Percentiles rank a stretch among this genome's conserved stretches.
Evolutionary conservation across 345 rosid genomes (phyloP).

Genomic region (Pugionium dolabratum): DNA sequence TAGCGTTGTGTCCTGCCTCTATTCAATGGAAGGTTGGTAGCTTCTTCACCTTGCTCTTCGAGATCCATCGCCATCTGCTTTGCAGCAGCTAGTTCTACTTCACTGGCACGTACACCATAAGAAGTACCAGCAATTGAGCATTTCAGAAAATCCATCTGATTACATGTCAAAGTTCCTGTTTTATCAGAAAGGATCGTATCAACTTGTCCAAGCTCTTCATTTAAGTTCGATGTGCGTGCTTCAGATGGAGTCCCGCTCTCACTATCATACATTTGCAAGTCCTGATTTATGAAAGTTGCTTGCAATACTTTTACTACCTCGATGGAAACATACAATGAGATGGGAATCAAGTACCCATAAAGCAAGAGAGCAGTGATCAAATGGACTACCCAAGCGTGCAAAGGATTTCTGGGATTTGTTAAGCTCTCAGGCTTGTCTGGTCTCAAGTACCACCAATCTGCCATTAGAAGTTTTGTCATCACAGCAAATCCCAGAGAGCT

Average conservation of each 20-base stretch:
- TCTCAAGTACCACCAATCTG: slow-evolving; percentile 62
- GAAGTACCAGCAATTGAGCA: slow-evolving; percentile 78
- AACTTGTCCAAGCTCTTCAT: slow-evolving; percentile 83
- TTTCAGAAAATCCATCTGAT: slow-evolving; percentile 80
- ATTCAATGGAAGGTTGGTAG: neutral
- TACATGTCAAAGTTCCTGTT: slow-evolving; percentile 86
- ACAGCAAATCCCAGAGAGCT: slow-evolving; percentile 51
- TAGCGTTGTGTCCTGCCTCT: slow-evolving; percentile 32
- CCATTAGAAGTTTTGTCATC: slow-evolving; percentile 48
- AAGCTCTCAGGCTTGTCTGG: slow-evolving; percentile 41
- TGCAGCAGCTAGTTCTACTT: slow-evolving; percentile 67
- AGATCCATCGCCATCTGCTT: slow-evolving; percentile 53
- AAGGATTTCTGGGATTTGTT: slow-evolving; percentile 49
- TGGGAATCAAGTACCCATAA: slow-evolving; percentile 78
- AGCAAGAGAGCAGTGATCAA: slow-evolving; percentile 60
- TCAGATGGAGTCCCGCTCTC: slow-evolving; percentile 54
- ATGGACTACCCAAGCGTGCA: slow-evolving; percentile 50
- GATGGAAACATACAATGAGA: slow-evolving; percentile 75
- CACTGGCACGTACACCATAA: slow-evolving; percentile 57
- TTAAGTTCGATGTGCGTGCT: slow-evolving; percentile 75
- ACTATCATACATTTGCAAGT: slow-evolving; percentile 63
- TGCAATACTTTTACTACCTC: slow-evolving; percentile 75
- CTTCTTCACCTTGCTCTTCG: slow-evolving; percentile 43
- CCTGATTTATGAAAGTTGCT: slow-evolving; percentile 67
- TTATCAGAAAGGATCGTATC: slow-evolving; percentile 73